Evolutionary conservation across 129 eudicot genomes (phyloP).

Genomic region (Helichrysum umbraculigerum): DNA sequence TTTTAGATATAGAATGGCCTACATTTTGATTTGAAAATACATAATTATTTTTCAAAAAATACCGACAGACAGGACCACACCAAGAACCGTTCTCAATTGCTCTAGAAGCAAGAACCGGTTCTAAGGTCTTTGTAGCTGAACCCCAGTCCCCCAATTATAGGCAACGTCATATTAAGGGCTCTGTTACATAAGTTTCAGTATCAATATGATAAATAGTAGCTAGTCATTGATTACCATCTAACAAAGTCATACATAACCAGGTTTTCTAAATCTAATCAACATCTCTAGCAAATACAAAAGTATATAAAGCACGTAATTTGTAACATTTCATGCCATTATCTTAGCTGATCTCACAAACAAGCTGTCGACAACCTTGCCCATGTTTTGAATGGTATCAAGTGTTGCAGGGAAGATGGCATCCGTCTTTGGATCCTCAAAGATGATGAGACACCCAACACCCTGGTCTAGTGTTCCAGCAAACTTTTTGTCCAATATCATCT

Average conservation of each 20-base stretch:
- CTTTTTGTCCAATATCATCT: constrained; percentile 80
- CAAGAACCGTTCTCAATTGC: neutral
- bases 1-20: too few relatives aligned
- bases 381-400: constrained; percentile 61
- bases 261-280: constrained; percentile 12
- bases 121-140: neutral
- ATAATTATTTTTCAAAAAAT: neutral
- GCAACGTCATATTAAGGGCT: neutral
- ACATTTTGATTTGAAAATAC: neutral
- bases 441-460: constrained; percentile 75
- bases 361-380: constrained; percentile 75
- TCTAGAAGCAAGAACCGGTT: neutral
- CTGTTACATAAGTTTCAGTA: constrained; percentile 15
- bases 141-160: neutral
- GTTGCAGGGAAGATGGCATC: constrained; percentile 77
- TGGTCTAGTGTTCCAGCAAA: constrained; percentile 86
- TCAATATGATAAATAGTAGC: neutral
- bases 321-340: constrained; percentile 53
- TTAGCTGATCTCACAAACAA: constrained; percentile 66
- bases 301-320: neutral
- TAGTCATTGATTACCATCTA: constrained; percentile 10
- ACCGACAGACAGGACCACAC: neutral
- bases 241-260: constrained; percentile 18
- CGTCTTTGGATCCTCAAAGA: constrained; percentile 73
- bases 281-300: constrained; percentile 18